Base-by-base conservation (phyloP, 495 filamentous ascomycete genomes). In the Hypomontagnella submonticulosa region DNA sequence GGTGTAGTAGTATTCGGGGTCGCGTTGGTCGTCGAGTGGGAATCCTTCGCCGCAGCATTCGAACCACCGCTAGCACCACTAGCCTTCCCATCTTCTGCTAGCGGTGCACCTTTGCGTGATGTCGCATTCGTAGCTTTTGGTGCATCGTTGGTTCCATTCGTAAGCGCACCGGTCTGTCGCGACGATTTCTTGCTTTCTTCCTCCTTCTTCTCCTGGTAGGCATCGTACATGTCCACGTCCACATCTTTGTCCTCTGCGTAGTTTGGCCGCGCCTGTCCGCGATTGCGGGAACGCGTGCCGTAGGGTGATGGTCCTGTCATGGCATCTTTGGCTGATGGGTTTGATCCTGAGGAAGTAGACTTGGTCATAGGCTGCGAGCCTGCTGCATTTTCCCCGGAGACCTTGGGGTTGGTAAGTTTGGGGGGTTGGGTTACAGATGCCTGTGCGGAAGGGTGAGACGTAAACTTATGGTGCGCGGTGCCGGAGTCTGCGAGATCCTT, bases 171-270 rank as follows among this genome's bases (percentile, higher is more conserved):
- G 66, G 50, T 70, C 44, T 76, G 79, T 48, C 80, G 79, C 66
- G 81, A 80, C 19, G 70, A 70, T 32, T 83, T 81, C 74, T 84
- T 87, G 54, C 78, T 57, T 19, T 78, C 76, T n/a, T 75, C 74
- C 1, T 81, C 75, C 41, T 79, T 76, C 23, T 79, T 67, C 63
- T 83, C 77, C 71, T 77, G 63, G 85, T 87, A 73, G 30, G 62
- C 54, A 56, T 83, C 81, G 66, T 78, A 81, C 69, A 90, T 84
- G 37, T 99, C 95, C 77, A 92, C 86, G 63, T 98, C 96, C 65
- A 92, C 79, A 70, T 97, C 95, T 72, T 89, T 90, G 77, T 99
- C 96, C 78, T 99, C 95, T 30, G 95, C 96, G 76, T 99, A 99
- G 75, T 99, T 99, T 46, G 89, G 87, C 63, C 95, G 90, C 65